Evolutionary conservation across 495 filamentous ascomycete genomes (phyloP).

Genomic region (Podospora conica): DNA sequence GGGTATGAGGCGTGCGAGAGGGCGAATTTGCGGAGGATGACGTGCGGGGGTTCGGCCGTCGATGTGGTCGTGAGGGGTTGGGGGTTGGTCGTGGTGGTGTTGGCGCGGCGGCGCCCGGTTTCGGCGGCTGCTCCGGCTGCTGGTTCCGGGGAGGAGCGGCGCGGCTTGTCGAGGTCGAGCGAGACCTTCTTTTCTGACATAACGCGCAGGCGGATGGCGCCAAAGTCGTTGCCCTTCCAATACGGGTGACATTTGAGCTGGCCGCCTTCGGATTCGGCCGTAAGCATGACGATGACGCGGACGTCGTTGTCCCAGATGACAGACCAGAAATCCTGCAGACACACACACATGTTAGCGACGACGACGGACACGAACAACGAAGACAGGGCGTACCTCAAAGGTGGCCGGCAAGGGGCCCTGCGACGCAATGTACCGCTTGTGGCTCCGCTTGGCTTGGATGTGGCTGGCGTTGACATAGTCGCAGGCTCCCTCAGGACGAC

Average conservation of each 20-base stretch:
- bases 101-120: constrained; percentile 37
- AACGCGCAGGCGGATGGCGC: constrained; percentile 65
- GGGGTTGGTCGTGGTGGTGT: constrained; percentile 31
- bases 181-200: constrained; percentile 76
- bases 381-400: constrained; percentile 62
- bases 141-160: constrained; percentile 1
- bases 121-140: constrained; percentile 15
- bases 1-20: constrained; percentile 70
- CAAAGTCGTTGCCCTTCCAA: constrained; percentile 78
- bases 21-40: constrained; percentile 82
- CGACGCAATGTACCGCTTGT: constrained; percentile 90
- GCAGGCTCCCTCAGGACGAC: constrained; percentile 62
- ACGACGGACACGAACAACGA: neutral
- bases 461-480: constrained; percentile 97
- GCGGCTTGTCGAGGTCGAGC: constrained; percentile 55
- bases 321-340: constrained; percentile 86
- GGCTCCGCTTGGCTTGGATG: constrained; percentile 65
- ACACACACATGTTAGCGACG: constrained; percentile 37
- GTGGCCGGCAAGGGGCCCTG: constrained; percentile 92
- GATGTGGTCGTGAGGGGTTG: constrained; percentile 22
- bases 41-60: constrained; percentile 46
- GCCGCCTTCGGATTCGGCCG: constrained; percentile 90
- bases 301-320: constrained; percentile 96
- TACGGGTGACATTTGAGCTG: constrained; percentile 94
- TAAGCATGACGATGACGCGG: constrained; percentile 90